Evolutionary conservation across 331 rosid species (phyloP).

Genomic region (Malus hybrid): DNA sequence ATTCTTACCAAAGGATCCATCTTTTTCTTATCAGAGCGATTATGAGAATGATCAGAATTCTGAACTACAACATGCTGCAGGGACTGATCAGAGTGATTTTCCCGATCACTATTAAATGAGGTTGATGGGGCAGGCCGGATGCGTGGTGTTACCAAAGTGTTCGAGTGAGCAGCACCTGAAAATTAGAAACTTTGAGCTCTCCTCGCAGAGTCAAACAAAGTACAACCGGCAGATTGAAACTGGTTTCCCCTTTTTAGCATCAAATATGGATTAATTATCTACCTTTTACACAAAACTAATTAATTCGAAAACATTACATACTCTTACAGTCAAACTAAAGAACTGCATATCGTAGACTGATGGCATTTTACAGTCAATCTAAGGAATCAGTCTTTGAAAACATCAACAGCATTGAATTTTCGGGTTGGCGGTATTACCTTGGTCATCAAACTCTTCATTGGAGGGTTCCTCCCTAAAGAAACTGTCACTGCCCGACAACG

Average conservation of each 20-base stretch:
- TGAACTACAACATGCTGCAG: constrained; percentile 28
- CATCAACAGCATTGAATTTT: too few species aligned
- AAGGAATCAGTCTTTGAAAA: neutral
- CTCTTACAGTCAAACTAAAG: neutral
- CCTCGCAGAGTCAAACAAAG: neutral
- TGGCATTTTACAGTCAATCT: neutral
- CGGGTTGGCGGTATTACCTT: constrained; percentile 37
- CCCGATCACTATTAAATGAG: constrained; percentile 37
- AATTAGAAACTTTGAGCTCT: constrained; percentile 16
- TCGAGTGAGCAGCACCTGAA: constrained; percentile 39
- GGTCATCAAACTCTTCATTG: constrained; percentile 38
- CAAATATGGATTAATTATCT: neutral
- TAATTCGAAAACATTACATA: too few species aligned
- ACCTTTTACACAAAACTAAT: neutral
- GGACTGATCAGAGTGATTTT: constrained; percentile 26
- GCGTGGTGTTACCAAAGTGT: constrained; percentile 23
- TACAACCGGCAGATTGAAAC: neutral
- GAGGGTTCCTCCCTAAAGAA: constrained; percentile 32
- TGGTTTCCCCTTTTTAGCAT: neutral
- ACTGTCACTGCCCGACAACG: constrained; percentile 43
- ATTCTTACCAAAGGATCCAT: constrained; percentile 51
- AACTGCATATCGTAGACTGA: neutral
- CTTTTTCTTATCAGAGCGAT: constrained; percentile 17
- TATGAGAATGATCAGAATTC: constrained; percentile 27
- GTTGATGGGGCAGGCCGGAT: constrained; percentile 19